Base-by-base conservation (phyloP, 2,329 filamentous ascomycete species). In the Nemania sp. region DNA sequence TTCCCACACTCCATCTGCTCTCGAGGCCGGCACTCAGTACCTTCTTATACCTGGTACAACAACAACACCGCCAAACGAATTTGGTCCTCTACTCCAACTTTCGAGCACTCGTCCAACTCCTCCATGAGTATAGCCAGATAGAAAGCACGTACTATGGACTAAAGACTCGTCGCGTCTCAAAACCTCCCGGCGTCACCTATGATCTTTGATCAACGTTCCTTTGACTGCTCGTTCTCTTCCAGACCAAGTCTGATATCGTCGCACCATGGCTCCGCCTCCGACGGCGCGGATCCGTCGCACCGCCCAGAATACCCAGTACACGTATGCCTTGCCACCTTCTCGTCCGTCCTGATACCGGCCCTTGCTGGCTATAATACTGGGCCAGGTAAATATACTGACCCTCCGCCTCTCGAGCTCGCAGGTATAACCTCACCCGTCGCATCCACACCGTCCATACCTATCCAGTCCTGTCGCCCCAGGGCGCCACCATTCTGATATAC, bases 401-500 rank as follows among this genome's bases (percentile, higher is more conserved):
- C 4, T n/a, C 3, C 25, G 25, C 25, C 7, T 3, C 25, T 29
- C 25, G 25, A 7, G 25, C 25, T 29, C 35, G 9, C 50, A 89
- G 86, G 60, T 88, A 88, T 66, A 82, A 86, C 59, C 74, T 88
- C 34, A 76, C 80, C 43, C 79, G 82, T 61, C 83, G 86, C 60
- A 78, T 87, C 49, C 79, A 88, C 72, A 79, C 85, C 68, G 79
- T 87, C 51, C 83, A 86, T 66, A 81, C 81, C 3, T 88, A 88
- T 68, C 87, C 87, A 1, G 77, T 87, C 17, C 79, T 80, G 59
- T 87, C 86, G 1, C 80, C 85, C 1, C 87, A 89, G 68, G 86
- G 86, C 37, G 86, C 87, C 6, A 85, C 81, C 2, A 81, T 89
- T 68, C 71, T 89, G 25, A 74, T 89, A 46, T 87, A 87, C 67